Evolutionary conservation across 2,329 filamentous ascomycete species (phyloP), one percentile per base, ranked within the genome.

Genomic region (Cladobotryum protrusum): DNA sequence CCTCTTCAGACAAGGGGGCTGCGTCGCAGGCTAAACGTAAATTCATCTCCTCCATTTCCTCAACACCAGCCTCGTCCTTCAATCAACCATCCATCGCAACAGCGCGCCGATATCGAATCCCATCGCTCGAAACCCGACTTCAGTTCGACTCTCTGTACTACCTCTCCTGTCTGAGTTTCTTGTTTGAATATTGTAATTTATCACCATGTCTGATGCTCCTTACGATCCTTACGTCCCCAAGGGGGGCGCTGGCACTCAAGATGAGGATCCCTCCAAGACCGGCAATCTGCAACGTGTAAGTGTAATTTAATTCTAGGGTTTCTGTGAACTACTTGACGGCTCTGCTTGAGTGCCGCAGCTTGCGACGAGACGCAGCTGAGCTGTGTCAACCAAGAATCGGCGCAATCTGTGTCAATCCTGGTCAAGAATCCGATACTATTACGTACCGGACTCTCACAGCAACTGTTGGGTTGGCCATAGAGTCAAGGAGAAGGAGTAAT

Each of bases 211-310:
- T 59, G 72, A 79, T 52, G 72, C 77, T 66, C 88, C 88, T 59
- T 95, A 95, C 72, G 89, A 95, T 72, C 89, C 89, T 56, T 95
- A 93, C 74, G 91, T 92, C 70, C 89, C 89, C 65, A 82, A 80
- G 67, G 83, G 82, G 70, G 76, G 78, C 70, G 69, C 72, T 54
- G 69, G 29, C 5, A n/a, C 18, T 40, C 47, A 48, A 29, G 43
- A 15, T 13, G 36, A 39, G 12, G 42, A n/a, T n/a, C n/a, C n/a
- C n/a, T n/a, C 40, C 34, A 39, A 44, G 15, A 37, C 50, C 7
- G 43, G 29, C 40, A 34, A 24, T 17, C 35, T 49, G 32, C 20
- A 24, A 7, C 4, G 4, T 4, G 20, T 24, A 24, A n/a, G n/a
- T n/a, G n/a, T n/a, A n/a, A n/a, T n/a, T n/a, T n/a, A n/a, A n/a